A percentile compares a stretch with the other conserved stretches of the same genome.
Conservation (phyloP, 768 basidiomycete genomes). For the Saitozyma podzolica region DNA sequence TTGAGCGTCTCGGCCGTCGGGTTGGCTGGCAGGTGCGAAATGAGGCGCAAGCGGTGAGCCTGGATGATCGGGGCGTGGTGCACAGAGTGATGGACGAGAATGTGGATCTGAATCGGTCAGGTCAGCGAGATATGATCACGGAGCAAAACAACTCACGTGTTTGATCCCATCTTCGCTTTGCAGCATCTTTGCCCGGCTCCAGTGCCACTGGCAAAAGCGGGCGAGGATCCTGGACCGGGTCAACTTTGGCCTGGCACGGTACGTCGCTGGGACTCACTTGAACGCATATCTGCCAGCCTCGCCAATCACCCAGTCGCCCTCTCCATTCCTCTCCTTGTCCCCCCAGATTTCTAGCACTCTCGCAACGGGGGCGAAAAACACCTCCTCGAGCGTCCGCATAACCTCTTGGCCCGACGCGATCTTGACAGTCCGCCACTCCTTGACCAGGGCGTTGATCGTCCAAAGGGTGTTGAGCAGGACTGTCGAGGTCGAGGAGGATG, state of each 20-base stretch:
- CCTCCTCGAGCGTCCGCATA: constrained; percentile 42
- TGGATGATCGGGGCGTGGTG: constrained; percentile 39
- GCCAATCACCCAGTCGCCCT: constrained; percentile 18
- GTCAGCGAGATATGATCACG: not conserved
- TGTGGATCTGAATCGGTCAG: constrained; percentile 11
- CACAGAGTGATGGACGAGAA: constrained; percentile 37
- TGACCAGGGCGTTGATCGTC: constrained; percentile 51
- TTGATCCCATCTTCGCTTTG: constrained; percentile 31
- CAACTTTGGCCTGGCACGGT: not conserved
- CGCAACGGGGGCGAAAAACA: constrained; percentile 31
- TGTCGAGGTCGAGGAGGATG: constrained; percentile 30
- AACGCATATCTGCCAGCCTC: constrained; percentile 36
- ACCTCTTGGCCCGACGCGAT: constrained; percentile 39
- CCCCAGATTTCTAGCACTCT: constrained; percentile 34
- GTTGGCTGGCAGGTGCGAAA: constrained; percentile 5
- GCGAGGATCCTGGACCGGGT: constrained; percentile 33
- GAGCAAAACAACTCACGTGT: constrained; percentile 17
- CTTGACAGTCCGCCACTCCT: constrained; percentile 50
- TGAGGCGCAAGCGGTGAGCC: constrained; percentile 29
- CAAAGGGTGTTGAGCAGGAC: constrained; percentile 48
- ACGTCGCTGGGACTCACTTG: constrained; percentile 21
- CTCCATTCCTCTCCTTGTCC: constrained; percentile 12
- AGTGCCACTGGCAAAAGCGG: constrained; percentile 40
- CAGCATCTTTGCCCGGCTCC: constrained; percentile 36
- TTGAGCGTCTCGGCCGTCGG: constrained; percentile 13